These are phyloP conservation scores for Rhexocercosporidium sp. DNA, from an alignment of 2,329 filamentous ascomycete species.

Conservation along the genomic window DNA sequence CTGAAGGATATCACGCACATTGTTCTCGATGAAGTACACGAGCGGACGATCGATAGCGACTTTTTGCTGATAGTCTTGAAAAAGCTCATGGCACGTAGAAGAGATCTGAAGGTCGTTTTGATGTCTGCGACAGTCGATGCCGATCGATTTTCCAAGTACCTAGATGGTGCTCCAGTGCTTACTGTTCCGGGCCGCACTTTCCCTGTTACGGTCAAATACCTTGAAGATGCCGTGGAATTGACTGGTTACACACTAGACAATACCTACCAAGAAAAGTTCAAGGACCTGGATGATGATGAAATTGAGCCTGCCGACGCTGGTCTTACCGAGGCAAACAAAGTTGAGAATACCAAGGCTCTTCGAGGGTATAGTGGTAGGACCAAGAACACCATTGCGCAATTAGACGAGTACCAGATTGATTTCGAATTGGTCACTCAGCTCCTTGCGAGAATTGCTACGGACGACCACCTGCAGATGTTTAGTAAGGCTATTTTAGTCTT, in stretches of 20 bases:
- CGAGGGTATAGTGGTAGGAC: constrained; percentile 78
- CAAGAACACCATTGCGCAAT: constrained; percentile 71
- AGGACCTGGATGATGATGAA: constrained; percentile 69
- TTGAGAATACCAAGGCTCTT: constrained; percentile 68
- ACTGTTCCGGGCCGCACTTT: constrained; percentile 94
- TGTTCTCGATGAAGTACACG: constrained; percentile 96
- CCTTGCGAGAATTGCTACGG: constrained; percentile 75
- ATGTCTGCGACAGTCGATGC: constrained; percentile 99
- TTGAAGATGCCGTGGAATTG: constrained; percentile 91
- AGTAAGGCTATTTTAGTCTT: constrained; percentile 96
- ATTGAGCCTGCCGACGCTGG: constrained; percentile 53
- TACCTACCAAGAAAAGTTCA: constrained; percentile 52
- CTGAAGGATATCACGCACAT: constrained; percentile 90
- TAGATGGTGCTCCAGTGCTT: constrained; percentile 83
- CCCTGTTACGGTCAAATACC: constrained; percentile 83
- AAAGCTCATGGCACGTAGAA: constrained; percentile 74
- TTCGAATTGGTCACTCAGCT: constrained; percentile 85
- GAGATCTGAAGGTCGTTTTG: constrained; percentile 87
- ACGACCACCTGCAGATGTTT: constrained; percentile 68
- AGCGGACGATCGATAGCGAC: constrained; percentile 94
- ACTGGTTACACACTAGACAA: constrained; percentile 73
- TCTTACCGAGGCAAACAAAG: constrained; percentile 49
- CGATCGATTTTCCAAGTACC: constrained; percentile 86
- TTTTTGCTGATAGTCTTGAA: constrained; percentile 92
- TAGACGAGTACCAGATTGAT: constrained; percentile 92